Conservation (phyloP, 305 asterid genomes). For the Fraxinus platypoda region DNA sequence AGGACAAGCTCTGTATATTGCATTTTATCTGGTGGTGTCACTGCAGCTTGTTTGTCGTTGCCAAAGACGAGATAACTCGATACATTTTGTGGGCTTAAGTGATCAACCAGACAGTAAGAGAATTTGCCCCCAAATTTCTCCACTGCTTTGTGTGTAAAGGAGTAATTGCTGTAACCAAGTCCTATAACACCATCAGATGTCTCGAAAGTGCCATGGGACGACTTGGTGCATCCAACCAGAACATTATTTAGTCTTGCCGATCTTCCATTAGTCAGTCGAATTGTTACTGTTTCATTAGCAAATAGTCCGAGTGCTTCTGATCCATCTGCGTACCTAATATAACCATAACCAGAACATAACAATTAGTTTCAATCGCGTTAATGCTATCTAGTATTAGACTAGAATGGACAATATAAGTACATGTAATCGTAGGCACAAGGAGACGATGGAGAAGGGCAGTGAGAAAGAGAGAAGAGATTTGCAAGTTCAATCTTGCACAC, state of each 20-base stretch:
- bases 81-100: slow-evolving; percentile 40
- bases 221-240: slow-evolving; percentile 50
- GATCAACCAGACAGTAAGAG: slow-evolving; percentile 64
- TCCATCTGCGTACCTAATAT: slow-evolving; percentile 50
- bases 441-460: slow-evolving; percentile 40
- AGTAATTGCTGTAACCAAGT: slow-evolving; percentile 48
- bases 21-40: slow-evolving; percentile 13
- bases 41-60: slow-evolving; percentile 10
- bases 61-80: slow-evolving; percentile 54
- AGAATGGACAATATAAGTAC: slow-evolving; percentile 14
- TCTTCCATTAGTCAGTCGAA: slow-evolving; percentile 33
- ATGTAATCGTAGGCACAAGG: slow-evolving; percentile 62
- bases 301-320: slow-evolving; percentile 44
- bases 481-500: slow-evolving; percentile 41
- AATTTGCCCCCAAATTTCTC: slow-evolving; percentile 43
- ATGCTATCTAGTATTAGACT: not conserved
- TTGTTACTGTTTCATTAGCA: slow-evolving; percentile 44
- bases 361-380: not conserved
- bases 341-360: not conserved
- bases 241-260: slow-evolving; percentile 31
- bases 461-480: slow-evolving; percentile 40
- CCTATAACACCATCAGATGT: slow-evolving; percentile 54
- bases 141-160: slow-evolving; percentile 39
- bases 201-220: slow-evolving; percentile 32
- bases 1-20: slow-evolving; percentile 46